Conservation (phyloP, 78 protist species). For the Paratrimastix pyriformis region DNA sequence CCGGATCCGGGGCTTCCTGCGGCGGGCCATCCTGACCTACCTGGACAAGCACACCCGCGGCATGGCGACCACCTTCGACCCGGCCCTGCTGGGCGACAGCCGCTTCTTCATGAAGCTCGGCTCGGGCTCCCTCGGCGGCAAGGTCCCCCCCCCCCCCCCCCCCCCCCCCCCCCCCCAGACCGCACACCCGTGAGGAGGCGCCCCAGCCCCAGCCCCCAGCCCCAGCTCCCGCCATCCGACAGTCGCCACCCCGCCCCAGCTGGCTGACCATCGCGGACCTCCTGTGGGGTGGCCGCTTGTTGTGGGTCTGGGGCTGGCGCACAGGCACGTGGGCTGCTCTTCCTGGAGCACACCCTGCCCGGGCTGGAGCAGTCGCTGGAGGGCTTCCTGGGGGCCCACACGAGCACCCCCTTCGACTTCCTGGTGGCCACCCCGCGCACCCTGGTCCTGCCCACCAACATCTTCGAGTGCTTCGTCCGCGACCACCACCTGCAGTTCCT, state of each 20-base stretch:
- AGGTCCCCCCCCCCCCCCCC: too few species aligned
- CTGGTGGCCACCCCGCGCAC: too few species aligned
- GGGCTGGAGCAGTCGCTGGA: not conserved
- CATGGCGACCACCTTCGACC: slow-evolving; percentile 5
- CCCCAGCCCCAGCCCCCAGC: too few species aligned
- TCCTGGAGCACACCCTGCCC: slow-evolving; percentile 3
- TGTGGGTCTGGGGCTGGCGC: too few species aligned
- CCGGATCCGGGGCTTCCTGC: not conserved
- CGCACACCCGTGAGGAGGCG: too few species aligned
- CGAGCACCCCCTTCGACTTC: slow-evolving; percentile 10
- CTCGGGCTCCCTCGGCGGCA: slow-evolving; percentile 3
- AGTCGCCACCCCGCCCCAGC: too few species aligned
- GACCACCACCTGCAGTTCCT: not conserved
- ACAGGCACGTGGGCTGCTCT: slow-evolving; percentile 19
- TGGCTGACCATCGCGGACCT: too few species aligned
- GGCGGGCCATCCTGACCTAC: not conserved
- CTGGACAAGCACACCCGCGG: not conserved
- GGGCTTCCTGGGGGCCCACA: too few species aligned
- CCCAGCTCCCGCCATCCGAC: too few species aligned
- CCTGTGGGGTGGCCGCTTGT: too few species aligned
- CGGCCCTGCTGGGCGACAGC: not conserved
- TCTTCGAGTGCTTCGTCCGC: not conserved
- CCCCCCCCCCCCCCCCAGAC: too few species aligned
- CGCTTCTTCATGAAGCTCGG: slow-evolving; percentile 7
- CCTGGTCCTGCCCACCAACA: not conserved